phyloP scores from a whole-genome alignment of 2,329 filamentous ascomycete species.

The Penicillium sp. region DNA sequence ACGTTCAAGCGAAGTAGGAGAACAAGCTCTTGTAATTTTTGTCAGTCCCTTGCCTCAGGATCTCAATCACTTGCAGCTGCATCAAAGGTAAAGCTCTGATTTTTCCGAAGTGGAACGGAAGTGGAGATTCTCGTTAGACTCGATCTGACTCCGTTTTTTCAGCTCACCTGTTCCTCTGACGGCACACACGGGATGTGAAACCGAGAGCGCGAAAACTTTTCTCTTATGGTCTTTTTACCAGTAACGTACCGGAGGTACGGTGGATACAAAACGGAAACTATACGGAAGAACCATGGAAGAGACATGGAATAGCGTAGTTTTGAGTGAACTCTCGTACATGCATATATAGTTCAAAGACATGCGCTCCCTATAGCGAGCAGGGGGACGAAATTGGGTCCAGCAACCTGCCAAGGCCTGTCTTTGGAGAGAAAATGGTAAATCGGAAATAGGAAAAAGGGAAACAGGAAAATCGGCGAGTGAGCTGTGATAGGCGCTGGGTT shows the following conservation, averaged over 20 bases:
- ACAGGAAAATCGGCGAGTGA: slow-evolving; percentile 9
- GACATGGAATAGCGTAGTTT: slow-evolving; percentile 13
- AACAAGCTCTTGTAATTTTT: slow-evolving; percentile 6
- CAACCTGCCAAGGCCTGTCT: not conserved
- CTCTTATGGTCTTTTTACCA: too few relatives aligned
- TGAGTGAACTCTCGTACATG: not conserved
- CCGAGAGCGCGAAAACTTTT: not conserved
- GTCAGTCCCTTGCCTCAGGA: slow-evolving; percentile 15
- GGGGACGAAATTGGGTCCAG: slow-evolving; percentile 1
- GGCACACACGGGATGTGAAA: slow-evolving; percentile 24
- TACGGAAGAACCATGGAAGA: slow-evolving; percentile 25
- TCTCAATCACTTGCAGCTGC: slow-evolving; percentile 24
- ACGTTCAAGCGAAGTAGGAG: slow-evolving; percentile 4
- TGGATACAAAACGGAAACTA: slow-evolving; percentile 15
- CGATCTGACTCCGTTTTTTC: slow-evolving; percentile 34
- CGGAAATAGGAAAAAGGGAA: too few relatives aligned
- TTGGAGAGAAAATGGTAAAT: slow-evolving; percentile 6
- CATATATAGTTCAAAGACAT: slow-evolving; percentile 26
- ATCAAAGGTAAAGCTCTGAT: slow-evolving; percentile 28
- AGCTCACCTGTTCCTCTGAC: slow-evolving; percentile 18
- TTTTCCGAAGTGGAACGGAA: slow-evolving; percentile 36
- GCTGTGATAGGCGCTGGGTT: slow-evolving; percentile 37
- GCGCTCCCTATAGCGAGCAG: slow-evolving; percentile 4
- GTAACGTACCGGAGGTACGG: not conserved
- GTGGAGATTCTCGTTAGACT: slow-evolving; percentile 33